phyloP scores from a whole-genome alignment of 2,329 filamentous ascomycete genomes.

The Pseudogymnoascus sp. region DNA sequence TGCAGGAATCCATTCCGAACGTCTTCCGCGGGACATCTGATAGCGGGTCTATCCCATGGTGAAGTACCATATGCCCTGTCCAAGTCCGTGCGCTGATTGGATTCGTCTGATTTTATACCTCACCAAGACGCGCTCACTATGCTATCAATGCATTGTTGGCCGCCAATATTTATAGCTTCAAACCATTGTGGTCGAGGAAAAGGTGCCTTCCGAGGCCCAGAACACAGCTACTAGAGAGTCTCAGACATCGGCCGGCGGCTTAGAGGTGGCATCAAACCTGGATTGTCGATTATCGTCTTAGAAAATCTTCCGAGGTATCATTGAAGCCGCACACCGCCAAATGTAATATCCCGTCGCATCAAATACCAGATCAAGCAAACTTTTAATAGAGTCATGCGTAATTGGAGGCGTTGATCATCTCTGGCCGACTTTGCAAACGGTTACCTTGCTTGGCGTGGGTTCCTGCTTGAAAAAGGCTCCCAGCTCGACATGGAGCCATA shows the following conservation, averaged over 20 bases:
- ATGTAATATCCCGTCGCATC: conserved; percentile 4
- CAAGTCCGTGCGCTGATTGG: conserved; percentile 4
- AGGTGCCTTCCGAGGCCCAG: not conserved
- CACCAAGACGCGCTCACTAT: conserved; percentile 1
- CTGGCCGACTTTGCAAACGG: conserved; percentile 3
- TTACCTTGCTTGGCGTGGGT: conserved; percentile 4
- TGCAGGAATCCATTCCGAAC: conserved; percentile 7
- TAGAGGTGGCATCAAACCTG: not conserved
- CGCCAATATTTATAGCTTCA: conserved; percentile 2
- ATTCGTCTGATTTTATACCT: conserved; percentile 8
- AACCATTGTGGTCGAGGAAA: conserved; percentile 6
- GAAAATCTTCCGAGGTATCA: conserved; percentile 1
- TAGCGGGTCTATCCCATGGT: not conserved
- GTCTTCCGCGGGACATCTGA: not conserved
- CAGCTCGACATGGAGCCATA: not conserved
- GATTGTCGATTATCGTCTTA: not conserved
- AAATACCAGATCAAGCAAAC: conserved; percentile 7
- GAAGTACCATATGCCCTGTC: conserved; percentile 1
- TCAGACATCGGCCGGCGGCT: not conserved
- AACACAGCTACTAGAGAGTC: not conserved
- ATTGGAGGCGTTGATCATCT: not conserved
- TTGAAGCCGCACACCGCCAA: conserved; percentile 7
- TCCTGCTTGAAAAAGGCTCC: conserved; percentile 1
- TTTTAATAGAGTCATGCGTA: not conserved
- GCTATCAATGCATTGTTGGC: conserved; percentile 2